Percentiles rank a stretch among this genome's conserved stretches.
Evolutionary conservation across 352 stramenopile genomes (phyloP).

Genomic region (Phytophthora kernoviae): DNA sequence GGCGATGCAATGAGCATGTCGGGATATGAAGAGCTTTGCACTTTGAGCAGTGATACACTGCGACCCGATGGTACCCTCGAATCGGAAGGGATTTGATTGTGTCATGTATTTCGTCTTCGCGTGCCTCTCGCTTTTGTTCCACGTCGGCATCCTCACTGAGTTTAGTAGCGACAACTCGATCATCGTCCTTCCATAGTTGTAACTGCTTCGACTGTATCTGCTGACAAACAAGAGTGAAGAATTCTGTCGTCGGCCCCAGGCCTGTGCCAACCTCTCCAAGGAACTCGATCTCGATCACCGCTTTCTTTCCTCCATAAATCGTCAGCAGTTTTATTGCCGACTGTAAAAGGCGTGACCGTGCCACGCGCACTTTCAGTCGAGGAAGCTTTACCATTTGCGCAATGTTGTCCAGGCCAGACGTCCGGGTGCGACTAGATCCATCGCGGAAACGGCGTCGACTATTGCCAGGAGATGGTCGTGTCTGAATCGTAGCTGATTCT

Average conservation of each 20-base stretch:
- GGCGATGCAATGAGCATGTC: conserved; percentile 47
- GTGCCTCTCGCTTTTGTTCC: conserved; percentile 20
- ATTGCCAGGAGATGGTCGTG: conserved; percentile 9
- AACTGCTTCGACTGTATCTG: conserved; percentile 68
- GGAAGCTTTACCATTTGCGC: conserved; percentile 75
- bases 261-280: conserved; percentile 79
- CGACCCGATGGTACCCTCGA: conserved; percentile 74
- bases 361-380: conserved; percentile 76
- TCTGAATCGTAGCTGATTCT: conserved; percentile 29
- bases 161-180: conserved; percentile 9
- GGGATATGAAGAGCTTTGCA: conserved; percentile 62
- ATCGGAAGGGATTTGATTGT: conserved; percentile 36
- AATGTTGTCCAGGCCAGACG: conserved; percentile 51
- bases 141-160: conserved; percentile 7
- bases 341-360: conserved; percentile 58
- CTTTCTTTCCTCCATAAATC: conserved; percentile 77
- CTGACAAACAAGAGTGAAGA: conserved; percentile 79
- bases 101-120: conserved; percentile 18
- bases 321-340: conserved; percentile 76
- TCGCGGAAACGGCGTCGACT: conserved; percentile 44
- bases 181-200: conserved; percentile 62
- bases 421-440: conserved; percentile 34
- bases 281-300: conserved; percentile 83
- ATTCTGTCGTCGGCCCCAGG: conserved; percentile 76
- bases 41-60: conserved; percentile 57